Evolutionary conservation across 805 yeast species (phyloP), one percentile per base, ranked within the genome.

Genomic region (Hanseniaspora meyeri): DNA sequence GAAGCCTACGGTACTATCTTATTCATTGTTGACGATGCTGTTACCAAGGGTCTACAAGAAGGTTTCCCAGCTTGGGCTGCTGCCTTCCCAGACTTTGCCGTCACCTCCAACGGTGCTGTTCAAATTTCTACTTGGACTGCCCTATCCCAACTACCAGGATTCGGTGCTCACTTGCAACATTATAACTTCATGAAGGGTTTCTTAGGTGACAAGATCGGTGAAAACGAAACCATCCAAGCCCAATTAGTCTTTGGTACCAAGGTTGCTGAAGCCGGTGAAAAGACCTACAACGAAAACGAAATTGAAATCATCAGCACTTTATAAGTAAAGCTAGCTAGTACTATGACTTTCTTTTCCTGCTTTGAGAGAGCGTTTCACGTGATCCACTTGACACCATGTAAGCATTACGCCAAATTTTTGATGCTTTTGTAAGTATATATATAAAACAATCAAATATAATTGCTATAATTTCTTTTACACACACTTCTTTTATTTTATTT

Each of bases 151-250:
- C 46, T 53, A 17, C 64, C 73, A 57, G 77, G 76, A 50, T 64
- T 77, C 46, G 81, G 80, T 60, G 78, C 72, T 59, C 77, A 75
- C 61, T 69, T 77, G 61, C 82, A 77, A 67, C 81, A 77, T 66
- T 78, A 73, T 72, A 75, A 74, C 65, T 67, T 68, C 49, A 73
- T 77, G 51, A 68, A 69, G 60, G 71, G 64, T 42, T 73, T 72
- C 51, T 60, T 72, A 60, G 75, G 70, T 61, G 64, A 62, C 46
- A 65, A 69, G 49, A 67, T 74, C 32, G 79, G 79, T 57, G 65
- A 62, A 49, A 62, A 66, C 50, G 76, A 79, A 78, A 66, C 64
- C 37, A 73, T 77, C 51, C 73, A 70, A 58, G 73, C 79, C 42
- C 80, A 77, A 67, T 69, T 77, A 61, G 77, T 73, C 42, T 78